Evolutionary conservation across 805 yeast species (phyloP), one percentile per base, ranked within the genome.

Genomic region (Metschnikowia noctiluminum): DNA sequence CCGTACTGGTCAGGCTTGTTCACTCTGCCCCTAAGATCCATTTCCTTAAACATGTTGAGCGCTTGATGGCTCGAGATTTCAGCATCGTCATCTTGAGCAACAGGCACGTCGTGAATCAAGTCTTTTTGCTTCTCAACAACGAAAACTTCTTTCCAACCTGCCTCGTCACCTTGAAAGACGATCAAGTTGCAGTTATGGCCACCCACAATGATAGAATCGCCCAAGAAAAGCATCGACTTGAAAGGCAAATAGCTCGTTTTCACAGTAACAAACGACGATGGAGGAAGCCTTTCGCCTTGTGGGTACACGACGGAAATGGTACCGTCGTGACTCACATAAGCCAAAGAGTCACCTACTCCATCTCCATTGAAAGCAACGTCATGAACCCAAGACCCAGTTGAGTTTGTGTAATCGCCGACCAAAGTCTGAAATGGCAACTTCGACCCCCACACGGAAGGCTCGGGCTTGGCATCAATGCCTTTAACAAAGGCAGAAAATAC

Each of bases 141-240:
- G 77, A 71, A 64, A 65, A 81, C 51, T 63, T 73, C 87, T 73
- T 71, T 61, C 96, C 96, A 78, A 46, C 80, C 80, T 28, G 68
- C 55, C 50, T 78, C 82, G 55, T 74, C 71, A 38, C 96, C 96
- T 59, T 81, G 78, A 63, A 87, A 92, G 36, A 89, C 84, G 43
- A 91, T 81, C 45, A 97, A 96, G 68, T 88, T 89, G 70, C 95
- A 87, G 66, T 89, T 90, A 70, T 85, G 90, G 42, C 99, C 99
- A 3, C 91, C 98, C 35, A 87, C 94, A 46, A 90, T 77, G 42
- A 91, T 71, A 55, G 73, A 69, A 56, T 87, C 86, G 52, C 79
- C 73, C 43, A 82, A 73, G 78, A 89, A 94, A 43, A 84, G 72
- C 46, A 92, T 68, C 2, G 94, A 74, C 57, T 81, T 81, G 75